A percentile compares a stretch with the other conserved stretches of the same genome.
Evolutionary conservation across 495 filamentous ascomycete genomes (phyloP).

Genomic region (Symbiotaphrina buchneri): DNA sequence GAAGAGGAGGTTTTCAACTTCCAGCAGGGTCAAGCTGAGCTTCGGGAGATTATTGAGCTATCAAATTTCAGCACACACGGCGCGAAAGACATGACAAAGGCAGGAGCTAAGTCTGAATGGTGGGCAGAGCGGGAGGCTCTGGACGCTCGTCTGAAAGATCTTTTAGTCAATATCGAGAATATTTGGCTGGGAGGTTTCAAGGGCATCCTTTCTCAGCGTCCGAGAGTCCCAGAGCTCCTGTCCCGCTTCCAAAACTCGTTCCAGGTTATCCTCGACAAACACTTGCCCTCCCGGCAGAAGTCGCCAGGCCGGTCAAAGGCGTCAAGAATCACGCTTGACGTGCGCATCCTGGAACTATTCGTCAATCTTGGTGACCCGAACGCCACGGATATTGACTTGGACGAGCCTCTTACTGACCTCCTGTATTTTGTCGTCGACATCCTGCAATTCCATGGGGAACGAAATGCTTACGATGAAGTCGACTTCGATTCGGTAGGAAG

Average conservation of each 20-base stretch:
- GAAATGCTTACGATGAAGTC: constrained; percentile 93
- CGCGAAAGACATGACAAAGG: constrained; percentile 32
- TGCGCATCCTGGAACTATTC: constrained; percentile 67
- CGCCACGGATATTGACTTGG: constrained; percentile 40
- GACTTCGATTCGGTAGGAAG: constrained; percentile 53
- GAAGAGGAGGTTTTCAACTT: constrained; percentile 74
- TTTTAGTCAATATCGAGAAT: constrained; percentile 68
- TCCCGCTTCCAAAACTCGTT: constrained; percentile 55
- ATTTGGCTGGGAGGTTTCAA: constrained; percentile 91
- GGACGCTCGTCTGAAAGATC: constrained; percentile 50
- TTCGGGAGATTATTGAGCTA: constrained; percentile 56
- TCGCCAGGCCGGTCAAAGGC: constrained; percentile 22
- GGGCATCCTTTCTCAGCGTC: constrained; percentile 63
- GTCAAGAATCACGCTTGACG: constrained; percentile 38
- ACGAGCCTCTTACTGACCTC: constrained; percentile 70
- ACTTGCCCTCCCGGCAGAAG: constrained; percentile 72
- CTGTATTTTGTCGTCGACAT: constrained; percentile 94
- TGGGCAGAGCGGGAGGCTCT: constrained; percentile 68
- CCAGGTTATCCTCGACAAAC: constrained; percentile 58
- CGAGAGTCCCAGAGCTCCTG: constrained; percentile 33
- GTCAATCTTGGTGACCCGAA: constrained; percentile 59
- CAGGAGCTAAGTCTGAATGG: constrained; percentile 53
- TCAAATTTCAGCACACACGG: constrained; percentile 68
- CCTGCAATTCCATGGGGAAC: constrained; percentile 86
- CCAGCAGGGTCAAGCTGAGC: constrained; percentile 47